phyloP scores from a whole-genome alignment of 2,329 filamentous ascomycete species.

The Trichoderma sp. region DNA sequence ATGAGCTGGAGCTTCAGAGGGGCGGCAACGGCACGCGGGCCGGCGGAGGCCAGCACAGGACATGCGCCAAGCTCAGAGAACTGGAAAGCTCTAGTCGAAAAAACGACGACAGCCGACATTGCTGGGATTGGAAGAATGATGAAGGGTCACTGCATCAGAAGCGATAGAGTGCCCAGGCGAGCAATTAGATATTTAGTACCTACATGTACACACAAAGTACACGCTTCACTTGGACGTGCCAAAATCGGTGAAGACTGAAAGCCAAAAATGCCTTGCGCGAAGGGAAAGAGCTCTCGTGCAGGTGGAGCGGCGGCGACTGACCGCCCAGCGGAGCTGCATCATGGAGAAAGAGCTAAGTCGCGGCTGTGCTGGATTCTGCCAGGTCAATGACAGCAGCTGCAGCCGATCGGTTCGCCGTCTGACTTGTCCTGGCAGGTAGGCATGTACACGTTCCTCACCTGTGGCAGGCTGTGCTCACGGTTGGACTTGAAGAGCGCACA shows the following conservation, averaged over 20 bases:
- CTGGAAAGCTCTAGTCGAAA: too few species aligned
- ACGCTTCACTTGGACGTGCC: neutral
- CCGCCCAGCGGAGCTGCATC: slow-evolving; percentile 26
- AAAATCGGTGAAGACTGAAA: neutral
- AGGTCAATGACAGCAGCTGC: slow-evolving; percentile 12
- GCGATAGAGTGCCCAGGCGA: slow-evolving; percentile 25
- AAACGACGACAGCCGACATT: slow-evolving; percentile 1
- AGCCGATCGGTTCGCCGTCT: neutral
- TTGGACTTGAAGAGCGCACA: too few species aligned
- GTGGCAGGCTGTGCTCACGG: too few species aligned
- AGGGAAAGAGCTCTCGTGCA: slow-evolving; percentile 6
- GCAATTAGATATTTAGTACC: too few species aligned
- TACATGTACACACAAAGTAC: slow-evolving; percentile 25
- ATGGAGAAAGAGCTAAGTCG: neutral
- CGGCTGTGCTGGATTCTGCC: slow-evolving; percentile 21
- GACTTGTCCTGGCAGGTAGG: too few species aligned
- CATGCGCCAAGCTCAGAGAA: neutral
- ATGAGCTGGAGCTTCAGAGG: slow-evolving; percentile 28
- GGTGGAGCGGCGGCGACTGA: slow-evolving; percentile 26
- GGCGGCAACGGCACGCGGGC: neutral
- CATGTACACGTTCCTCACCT: too few species aligned
- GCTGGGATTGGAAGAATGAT: neutral
- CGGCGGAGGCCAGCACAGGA: slow-evolving; percentile 12
- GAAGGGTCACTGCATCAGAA: neutral
- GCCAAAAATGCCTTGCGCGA: neutral